A percentile compares a stretch with the other conserved stretches of the same genome.
phyloP scores from a whole-genome alignment of 768 basidiomycete genomes.

The Glaciozyma antarctica region DNA sequence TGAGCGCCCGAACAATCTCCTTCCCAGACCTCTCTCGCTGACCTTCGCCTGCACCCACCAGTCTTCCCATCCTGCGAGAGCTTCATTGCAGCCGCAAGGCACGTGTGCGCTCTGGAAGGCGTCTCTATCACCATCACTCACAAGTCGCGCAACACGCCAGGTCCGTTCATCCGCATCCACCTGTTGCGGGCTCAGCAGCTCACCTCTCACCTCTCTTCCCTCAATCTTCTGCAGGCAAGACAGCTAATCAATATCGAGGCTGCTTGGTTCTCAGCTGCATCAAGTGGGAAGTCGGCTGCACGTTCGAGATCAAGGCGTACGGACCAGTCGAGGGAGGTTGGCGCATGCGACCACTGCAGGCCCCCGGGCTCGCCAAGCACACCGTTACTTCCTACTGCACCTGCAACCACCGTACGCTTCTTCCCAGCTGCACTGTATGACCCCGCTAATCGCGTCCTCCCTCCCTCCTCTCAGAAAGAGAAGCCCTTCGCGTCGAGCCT shows the following conservation, averaged over 20 bases:
- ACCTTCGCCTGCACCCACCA: not conserved
- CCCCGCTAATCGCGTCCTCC: not conserved
- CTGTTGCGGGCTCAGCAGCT: too few relatives aligned
- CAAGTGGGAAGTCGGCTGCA: not conserved
- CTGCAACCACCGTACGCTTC: not conserved
- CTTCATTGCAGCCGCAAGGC: not conserved
- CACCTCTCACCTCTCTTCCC: too few relatives aligned
- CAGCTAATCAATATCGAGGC: not conserved
- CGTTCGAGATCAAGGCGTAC: constrained; percentile 5
- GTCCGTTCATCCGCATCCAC: too few relatives aligned
- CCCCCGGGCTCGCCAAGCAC: not conserved
- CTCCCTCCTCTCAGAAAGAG: not conserved
- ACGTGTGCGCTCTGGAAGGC: not conserved
- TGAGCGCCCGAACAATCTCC: not conserved
- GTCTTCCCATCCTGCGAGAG: not conserved
- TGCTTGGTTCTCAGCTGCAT: not conserved
- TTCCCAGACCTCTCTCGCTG: not conserved
- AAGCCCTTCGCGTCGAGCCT: not conserved
- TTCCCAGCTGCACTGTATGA: not conserved
- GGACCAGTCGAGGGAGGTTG: not conserved
- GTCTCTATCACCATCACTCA: not conserved
- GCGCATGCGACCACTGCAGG: constrained; percentile 2
- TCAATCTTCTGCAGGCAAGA: not conserved
- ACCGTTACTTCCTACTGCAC: not conserved
- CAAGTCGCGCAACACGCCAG: constrained; percentile 2